These are phyloP conservation scores for Besnoitia besnoiti DNA, from an alignment of 169 alveolate genomes.

Conservation along the genomic window DNA sequence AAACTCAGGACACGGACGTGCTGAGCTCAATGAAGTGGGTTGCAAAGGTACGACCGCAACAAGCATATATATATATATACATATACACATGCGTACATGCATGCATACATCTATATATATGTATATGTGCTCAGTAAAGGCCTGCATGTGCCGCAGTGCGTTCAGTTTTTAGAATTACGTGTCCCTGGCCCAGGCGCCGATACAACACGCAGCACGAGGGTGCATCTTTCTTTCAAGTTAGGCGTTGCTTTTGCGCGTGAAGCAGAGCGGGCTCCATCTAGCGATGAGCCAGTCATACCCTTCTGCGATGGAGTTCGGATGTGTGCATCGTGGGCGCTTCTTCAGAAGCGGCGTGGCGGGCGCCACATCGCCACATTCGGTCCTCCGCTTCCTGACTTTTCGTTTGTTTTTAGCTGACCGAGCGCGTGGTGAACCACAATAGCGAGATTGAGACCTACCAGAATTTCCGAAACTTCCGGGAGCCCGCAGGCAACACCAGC, in stretches of 20 bases:
- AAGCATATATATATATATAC: not conserved
- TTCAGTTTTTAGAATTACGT: too few species aligned
- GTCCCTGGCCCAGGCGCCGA: too few species aligned
- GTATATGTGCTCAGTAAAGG: not conserved
- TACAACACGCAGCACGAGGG: too few species aligned
- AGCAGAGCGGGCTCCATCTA: too few species aligned
- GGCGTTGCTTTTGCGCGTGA: too few species aligned
- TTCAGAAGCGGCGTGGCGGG: too few species aligned
- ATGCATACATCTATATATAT: not conserved
- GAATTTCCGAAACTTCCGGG: slow-evolving; percentile 83
- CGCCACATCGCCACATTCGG: too few species aligned
- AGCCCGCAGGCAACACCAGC: slow-evolving; percentile 67
- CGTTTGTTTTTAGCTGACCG: slow-evolving; percentile 82
- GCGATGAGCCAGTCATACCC: too few species aligned
- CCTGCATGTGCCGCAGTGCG: too few species aligned
- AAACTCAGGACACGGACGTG: not conserved
- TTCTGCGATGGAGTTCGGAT: slow-evolving; percentile 79
- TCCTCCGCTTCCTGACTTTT: too few species aligned
- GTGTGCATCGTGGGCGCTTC: too few species aligned
- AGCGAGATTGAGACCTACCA: slow-evolving; percentile 83
- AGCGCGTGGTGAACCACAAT: slow-evolving; percentile 90
- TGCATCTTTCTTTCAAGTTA: too few species aligned
- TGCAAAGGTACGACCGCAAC: not conserved
- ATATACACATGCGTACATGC: not conserved
- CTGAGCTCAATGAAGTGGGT: slow-evolving; percentile 26